Base-by-base conservation (phyloP, 2,329 filamentous ascomycete species). In the Rutstroemia sp. region DNA sequence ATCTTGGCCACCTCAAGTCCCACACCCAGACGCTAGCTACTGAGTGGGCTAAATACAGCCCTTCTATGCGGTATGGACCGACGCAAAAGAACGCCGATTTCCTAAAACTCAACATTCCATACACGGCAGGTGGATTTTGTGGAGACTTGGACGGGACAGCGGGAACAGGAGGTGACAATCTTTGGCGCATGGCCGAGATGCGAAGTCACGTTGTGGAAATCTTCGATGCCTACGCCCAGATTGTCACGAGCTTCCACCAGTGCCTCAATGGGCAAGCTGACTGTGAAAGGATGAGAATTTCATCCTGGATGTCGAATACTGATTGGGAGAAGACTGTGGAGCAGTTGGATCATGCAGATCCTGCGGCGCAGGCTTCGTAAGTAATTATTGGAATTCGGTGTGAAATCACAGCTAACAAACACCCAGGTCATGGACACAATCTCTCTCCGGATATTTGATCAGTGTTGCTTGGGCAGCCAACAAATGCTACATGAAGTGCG, bases 401-500 rank as follows among this genome's bases (percentile, higher is more conserved):
- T 21, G 19, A 21, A 21, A 12, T 23, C n/a, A 45, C n/a, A 10
- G 10, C 4, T 45, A 23, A 45, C 10, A 19, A 19, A 19, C 7
- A 9, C 7, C 2, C 12, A 45, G 42, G 5, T n/a, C n/a, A 17
- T 45, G n/a, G 3, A 23, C 16, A 4, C 9, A 42, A 9, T 17
- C 45, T 6, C 8, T 55, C 9, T 19, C 36, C 14, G 51, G 46
- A 0, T 50, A 55, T n/a, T 23, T 55, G 1, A 55, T 55, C 14
- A 14, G 17, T 25, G 45, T 36, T 36, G 14, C 17, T 17, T 55
- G 38, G 52, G 46, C 52, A 4, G 25, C 36, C 6, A 55, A 55
- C 19, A 55, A 55, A 34, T 55, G 46, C 23, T 55, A 55, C 38
- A 50, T 55, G 46, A 55, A 55, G n/a, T 55, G 52, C 25, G 36